Base-by-base conservation (phyloP, 192 early-diverging fungal species). In the Diversispora eburnea region DNA sequence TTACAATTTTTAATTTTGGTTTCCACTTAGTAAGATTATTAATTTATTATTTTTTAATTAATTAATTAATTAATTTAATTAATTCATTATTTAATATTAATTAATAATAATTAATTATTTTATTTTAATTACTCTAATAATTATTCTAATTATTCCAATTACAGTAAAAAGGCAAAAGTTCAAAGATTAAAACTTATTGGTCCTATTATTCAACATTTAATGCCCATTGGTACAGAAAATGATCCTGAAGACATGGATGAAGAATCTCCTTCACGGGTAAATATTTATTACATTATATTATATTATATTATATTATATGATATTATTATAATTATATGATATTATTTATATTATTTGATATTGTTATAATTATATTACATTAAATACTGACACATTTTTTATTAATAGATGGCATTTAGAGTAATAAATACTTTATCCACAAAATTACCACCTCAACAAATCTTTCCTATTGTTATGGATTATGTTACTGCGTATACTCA, bases 181-280 rank as follows among this genome's bases (percentile, higher is more conserved):
- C 87, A 88, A 67, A 92, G 91, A 70, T 87, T 93, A 62, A 92
- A 94, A 77, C 84, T 97, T 8, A 89, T 95, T 25, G 79, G 84
- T 59, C 88, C 87, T 25, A 90, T 95, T 68, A 88, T 95, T 66
- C 85, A 89, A 59, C 80, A 83, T 62, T 76, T 95, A 61, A 89
- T 97, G 86, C 91, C 93, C 7, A 94, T 95, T 72, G 90, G 88
- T 39, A 83, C 91, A 45, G 91, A 95, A 79, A 88, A 90, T 58
- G 93, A 94, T 61, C 86, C 85, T 8, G 90, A 90, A 15, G 92
- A 94, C 78, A 81, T 80, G 8, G 91, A 93, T 74, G 94, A 95
- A 22, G 94, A 96, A 66, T 89, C 88, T 54, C 91, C 95, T 39
- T 87, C 91, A 58, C 84, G 83, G 49, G 80, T 72, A 77, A 42